These are phyloP conservation scores for Ascochyta pisi DNA, from an alignment of 2,329 filamentous ascomycete genomes.

Conservation along the genomic window DNA sequence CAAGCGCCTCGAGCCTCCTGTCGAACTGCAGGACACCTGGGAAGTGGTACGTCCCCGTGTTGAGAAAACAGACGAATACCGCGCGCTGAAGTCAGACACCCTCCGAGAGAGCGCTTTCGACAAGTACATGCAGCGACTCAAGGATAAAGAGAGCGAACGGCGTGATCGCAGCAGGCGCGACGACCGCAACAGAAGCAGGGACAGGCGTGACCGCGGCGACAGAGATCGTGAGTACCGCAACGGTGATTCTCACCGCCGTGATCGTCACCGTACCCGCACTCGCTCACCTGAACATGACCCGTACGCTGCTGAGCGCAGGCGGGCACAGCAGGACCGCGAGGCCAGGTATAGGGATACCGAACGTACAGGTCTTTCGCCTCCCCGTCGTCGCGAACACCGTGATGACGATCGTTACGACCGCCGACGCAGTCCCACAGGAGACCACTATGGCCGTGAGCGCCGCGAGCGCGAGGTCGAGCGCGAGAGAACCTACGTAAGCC, in stretches of 20 bases:
- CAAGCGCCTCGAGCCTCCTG: slow-evolving; percentile 87
- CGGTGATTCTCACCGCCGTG: slow-evolving; percentile 49
- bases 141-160: slow-evolving; percentile 80
- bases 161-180: slow-evolving; percentile 51
- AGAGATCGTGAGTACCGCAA: slow-evolving; percentile 51
- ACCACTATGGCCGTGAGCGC: slow-evolving; percentile 83
- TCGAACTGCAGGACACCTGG: slow-evolving; percentile 80
- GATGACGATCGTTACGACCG: slow-evolving; percentile 52
- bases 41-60: slow-evolving; percentile 84
- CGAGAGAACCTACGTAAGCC: slow-evolving; percentile 79
- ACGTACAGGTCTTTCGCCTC: slow-evolving; percentile 67
- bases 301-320: slow-evolving; percentile 93
- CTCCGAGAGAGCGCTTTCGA: slow-evolving; percentile 85
- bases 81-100: slow-evolving; percentile 82
- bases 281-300: slow-evolving; percentile 91
- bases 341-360: slow-evolving; percentile 87
- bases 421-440: slow-evolving; percentile 65
- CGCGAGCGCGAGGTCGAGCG: slow-evolving; percentile 89
- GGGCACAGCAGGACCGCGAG: slow-evolving; percentile 92
- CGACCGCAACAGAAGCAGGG: slow-evolving; percentile 54
- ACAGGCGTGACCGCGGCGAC: slow-evolving; percentile 50
- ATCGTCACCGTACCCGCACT: slow-evolving; percentile 64
- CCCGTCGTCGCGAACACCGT: slow-evolving; percentile 52
- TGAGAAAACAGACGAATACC: slow-evolving; percentile 82
- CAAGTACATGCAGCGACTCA: slow-evolving; percentile 87